Evolutionary conservation across 2,329 filamentous ascomycete species (phyloP).

Genomic region (Aspergillus sp.): DNA sequence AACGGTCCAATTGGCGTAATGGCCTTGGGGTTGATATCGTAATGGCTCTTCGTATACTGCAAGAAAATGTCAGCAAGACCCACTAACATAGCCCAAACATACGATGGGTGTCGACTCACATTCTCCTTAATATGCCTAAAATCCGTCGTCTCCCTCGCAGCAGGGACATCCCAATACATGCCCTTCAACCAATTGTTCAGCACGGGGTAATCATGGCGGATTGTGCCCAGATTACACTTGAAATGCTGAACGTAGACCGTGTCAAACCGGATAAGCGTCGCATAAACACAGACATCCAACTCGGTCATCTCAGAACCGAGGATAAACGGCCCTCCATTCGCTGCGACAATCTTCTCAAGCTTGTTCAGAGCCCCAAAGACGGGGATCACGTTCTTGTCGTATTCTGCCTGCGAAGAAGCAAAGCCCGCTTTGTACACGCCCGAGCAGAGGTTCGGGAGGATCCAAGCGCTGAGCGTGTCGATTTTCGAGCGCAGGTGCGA

Average conservation of each 20-base stretch:
- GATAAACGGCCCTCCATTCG: slow-evolving; percentile 59
- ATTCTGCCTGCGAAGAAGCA: slow-evolving; percentile 58
- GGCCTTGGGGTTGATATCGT: slow-evolving; percentile 62
- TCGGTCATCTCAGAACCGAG: slow-evolving; percentile 62
- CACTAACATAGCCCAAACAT: slow-evolving; percentile 13
- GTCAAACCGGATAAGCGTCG: slow-evolving; percentile 65
- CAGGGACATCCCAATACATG: slow-evolving; percentile 61
- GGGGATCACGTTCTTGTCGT: slow-evolving; percentile 58
- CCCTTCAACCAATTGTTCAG: slow-evolving; percentile 65
- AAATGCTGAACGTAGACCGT: slow-evolving; percentile 68
- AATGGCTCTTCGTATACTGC: slow-evolving; percentile 62
- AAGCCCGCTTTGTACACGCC: slow-evolving; percentile 69
- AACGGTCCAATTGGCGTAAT: slow-evolving; percentile 68
- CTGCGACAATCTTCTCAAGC: slow-evolving; percentile 55
- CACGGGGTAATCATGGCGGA: slow-evolving; percentile 64
- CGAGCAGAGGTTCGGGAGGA: slow-evolving; percentile 60
- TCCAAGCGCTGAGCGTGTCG: slow-evolving; percentile 58
- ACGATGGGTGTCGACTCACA: slow-evolving; percentile 3
- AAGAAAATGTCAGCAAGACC: background rate
- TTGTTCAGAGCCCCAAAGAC: slow-evolving; percentile 66
- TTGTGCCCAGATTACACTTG: slow-evolving; percentile 66
- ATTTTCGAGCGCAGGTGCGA: slow-evolving; percentile 53
- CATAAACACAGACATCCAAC: slow-evolving; percentile 62
- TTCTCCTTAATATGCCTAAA: slow-evolving; percentile 73
- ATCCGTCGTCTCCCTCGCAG: slow-evolving; percentile 63